These are phyloP conservation scores for Dimocarpus longan DNA, from an alignment of 345 rosid species.

Conservation along the genomic window DNA sequence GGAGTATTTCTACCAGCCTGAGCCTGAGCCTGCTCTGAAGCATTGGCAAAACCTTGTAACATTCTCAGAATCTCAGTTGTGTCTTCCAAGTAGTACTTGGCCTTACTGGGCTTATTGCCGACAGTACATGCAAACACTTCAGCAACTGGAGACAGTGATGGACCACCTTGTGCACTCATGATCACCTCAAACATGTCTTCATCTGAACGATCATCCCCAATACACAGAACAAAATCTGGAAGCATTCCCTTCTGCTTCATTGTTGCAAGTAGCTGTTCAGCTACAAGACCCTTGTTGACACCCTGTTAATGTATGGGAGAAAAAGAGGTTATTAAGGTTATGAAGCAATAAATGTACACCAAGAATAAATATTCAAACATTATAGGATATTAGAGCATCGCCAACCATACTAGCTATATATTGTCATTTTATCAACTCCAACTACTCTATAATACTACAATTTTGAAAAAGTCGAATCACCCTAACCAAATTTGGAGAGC, in stretches of 20 bases:
- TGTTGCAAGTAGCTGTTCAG: constrained; percentile 57
- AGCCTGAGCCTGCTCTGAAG: constrained; percentile 37
- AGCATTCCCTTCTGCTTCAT: constrained; percentile 68
- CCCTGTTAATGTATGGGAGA: constrained; percentile 52
- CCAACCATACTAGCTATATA: no score
- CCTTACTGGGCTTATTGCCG: constrained; percentile 93
- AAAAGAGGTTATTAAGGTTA: not conserved
- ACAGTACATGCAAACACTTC: constrained; percentile 93
- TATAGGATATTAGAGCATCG: not conserved
- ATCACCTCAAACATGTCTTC: constrained; percentile 98
- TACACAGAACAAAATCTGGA: constrained; percentile 84
- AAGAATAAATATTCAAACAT: not conserved
- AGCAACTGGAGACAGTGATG: constrained; percentile 73
- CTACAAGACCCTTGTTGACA: constrained; percentile 87
- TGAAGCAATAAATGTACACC: not conserved
- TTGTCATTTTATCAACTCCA: no score
- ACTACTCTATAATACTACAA: no score
- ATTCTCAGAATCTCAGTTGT: constrained; percentile 71
- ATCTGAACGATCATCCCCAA: constrained; percentile 92
- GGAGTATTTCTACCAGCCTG: constrained; percentile 21
- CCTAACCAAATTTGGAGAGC: no score
- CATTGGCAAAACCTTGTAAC: constrained; percentile 63
- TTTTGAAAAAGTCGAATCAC: no score
- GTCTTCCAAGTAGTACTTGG: constrained; percentile 91
- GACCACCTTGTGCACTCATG: constrained; percentile 56